Base-by-base conservation (phyloP, 2,329 filamentous ascomycete species). In the Neospermospora avenae region DNA sequence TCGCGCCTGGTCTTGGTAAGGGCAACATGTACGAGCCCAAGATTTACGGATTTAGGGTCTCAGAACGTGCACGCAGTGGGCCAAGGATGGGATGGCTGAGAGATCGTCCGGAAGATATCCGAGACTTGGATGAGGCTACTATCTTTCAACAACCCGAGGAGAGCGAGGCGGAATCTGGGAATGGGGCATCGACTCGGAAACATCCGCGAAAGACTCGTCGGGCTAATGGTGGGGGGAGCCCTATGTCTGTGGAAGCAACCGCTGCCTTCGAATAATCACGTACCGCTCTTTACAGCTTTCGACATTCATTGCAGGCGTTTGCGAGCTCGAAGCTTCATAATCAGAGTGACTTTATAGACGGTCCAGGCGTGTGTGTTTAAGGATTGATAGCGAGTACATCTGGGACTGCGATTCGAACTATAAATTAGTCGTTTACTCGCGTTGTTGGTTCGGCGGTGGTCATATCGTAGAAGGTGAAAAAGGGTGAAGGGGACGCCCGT, bases 11-110 rank as follows among this genome's bases (percentile, higher is more conserved):
- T 1, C 81, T 99, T 2, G 95, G 95, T 11, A 79, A 79, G 52
- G 85, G 86, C 61, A 91, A 87, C 74, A 91, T 97, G 70, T 98
- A 98, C 76, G 91, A 97, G 73, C 92, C 95, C 61, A 89, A 88
- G 67, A 98, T 99, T 73, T 99, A 98, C 76, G 95, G 95, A 28
- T 99, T 99, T 79, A 85, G 89, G 63, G 95, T 99, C 22, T 93
- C 90, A 18, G 95, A 98, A 75, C 82, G 93, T 60, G 91, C 95
- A 44, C 86, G 90, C 67, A 92, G 90, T 24, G 95, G 95, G 0
- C 95, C 95, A 13, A 84, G 95, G 63, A 99, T 99, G 95, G 92
- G 93, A 73, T 99, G 95, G 95, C 78, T 99, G 69, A 86, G 95
- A 67, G 87, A 89, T 75, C 89, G 92, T 72, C 95, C 95, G 0